These are phyloP conservation scores for Agaricus bisporus DNA, from an alignment of 768 basidiomycete genomes.

Conservation along the genomic window DNA sequence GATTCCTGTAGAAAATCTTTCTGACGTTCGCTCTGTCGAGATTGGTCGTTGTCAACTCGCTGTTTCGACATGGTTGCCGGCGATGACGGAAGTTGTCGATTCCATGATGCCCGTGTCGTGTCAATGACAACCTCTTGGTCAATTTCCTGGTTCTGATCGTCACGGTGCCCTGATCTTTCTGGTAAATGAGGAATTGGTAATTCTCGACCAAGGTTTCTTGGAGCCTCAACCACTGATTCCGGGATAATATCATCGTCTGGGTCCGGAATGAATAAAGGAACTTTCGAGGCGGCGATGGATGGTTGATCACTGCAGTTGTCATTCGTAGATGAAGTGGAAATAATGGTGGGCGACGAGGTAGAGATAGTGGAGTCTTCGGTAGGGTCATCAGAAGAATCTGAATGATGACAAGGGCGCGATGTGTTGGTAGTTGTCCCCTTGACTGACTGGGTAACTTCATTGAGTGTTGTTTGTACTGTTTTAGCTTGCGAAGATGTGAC, in stretches of 20 bases:
- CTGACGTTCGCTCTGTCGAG: too few relatives aligned
- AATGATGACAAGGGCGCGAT: not conserved
- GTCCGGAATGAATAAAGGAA: slow-evolving; percentile 9
- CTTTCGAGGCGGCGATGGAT: not conserved
- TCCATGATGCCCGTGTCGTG: slow-evolving; percentile 18
- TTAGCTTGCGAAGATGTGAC: slow-evolving; percentile 26
- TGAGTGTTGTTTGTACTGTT: slow-evolving; percentile 4
- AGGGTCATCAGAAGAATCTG: not conserved
- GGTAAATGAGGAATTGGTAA: slow-evolving; percentile 10
- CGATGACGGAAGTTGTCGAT: slow-evolving; percentile 23
- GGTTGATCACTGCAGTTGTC: not conserved
- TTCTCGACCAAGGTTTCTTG: not conserved
- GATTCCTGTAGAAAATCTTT: not conserved
- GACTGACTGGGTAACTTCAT: not conserved
- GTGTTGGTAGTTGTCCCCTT: not conserved
- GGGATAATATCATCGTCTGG: not conserved
- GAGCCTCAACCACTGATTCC: not conserved
- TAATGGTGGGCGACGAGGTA: not conserved
- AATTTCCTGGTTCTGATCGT: not conserved
- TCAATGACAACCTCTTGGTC: slow-evolving; percentile 12
- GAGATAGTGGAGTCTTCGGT: not conserved
- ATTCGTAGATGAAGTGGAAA: not conserved
- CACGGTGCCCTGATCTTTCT: slow-evolving; percentile 1
- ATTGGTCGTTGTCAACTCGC: not conserved
- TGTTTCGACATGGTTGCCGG: not conserved